Evolutionary conservation across 345 rosid species (phyloP), one percentile per base, ranked within the genome.

Genomic region (Gossypium turneri): DNA sequence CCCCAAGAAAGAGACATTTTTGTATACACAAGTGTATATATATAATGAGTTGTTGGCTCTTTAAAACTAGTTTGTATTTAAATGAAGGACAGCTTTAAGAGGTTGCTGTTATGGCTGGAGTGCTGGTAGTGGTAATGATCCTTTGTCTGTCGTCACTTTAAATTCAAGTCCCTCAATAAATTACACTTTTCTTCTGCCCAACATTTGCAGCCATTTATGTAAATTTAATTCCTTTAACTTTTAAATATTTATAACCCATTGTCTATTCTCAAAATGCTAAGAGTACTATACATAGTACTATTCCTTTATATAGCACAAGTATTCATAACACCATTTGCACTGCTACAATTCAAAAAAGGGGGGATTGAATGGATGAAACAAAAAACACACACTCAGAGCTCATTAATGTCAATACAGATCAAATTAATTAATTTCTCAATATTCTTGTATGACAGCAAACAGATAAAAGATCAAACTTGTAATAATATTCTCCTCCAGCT

Each of bases 291-390:
- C 7, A 5, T 5, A 34, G 41, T 34, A 34, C 41, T 5, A 34
- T 34, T 4, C 41, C 50, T 45, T 10, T 45, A 8, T 9, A 10
- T 45, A 45, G 50, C 10, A 45, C 50, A 45, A 45, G 50, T 45
- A 10, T 48, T 48, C 52, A 48, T 11, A 48, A 10, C 15, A 64
- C 68, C 24, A 34, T 62, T 10, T 38, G 3, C 5, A 2, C 2
- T 9, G 41, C 45, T 62, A 63, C 67, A 38, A 38, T 20, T 16
- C 13, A 38, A 38, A 62, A 16, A 38, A 9, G 19, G 12, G 43
- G 74, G 74, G 48, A 52, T 53, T 17, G 22, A 52, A 65, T 75
- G 66, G 68, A 57, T 13, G 55, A 56, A 71, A 48, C 25, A 24
- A 56, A 71, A 55, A 73, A 45, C 62, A 24, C 57, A 73, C 25